phyloP scores from a whole-genome alignment of 78 protist genomes.

The Dictyostelium intermedium region DNA sequence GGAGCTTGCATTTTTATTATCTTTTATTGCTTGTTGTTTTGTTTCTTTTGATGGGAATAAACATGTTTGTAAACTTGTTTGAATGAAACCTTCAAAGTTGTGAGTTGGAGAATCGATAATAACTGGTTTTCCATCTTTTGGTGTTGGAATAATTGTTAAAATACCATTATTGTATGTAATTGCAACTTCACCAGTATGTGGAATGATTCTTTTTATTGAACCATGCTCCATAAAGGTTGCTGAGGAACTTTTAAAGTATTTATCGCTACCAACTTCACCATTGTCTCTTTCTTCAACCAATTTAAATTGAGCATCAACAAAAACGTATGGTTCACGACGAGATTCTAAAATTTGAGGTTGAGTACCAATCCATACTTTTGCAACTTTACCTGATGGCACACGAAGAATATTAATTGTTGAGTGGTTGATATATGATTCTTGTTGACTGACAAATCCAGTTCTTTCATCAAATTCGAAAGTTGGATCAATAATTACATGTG shows the following conservation, averaged over 20 bases:
- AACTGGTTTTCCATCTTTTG: conserved; percentile 37
- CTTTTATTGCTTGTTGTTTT: conserved; percentile 10
- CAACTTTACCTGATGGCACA: conserved; percentile 51
- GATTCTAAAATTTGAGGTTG: conserved; percentile 53
- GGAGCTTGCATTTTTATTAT: conserved; percentile 7
- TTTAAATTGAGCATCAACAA: conserved; percentile 41
- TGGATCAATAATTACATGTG: conserved; percentile 60
- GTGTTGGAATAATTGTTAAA: conserved; percentile 38
- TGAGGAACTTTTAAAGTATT: conserved; percentile 4
- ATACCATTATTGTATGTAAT: conserved; percentile 63
- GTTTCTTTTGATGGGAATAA: conserved; percentile 66
- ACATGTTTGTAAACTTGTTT: conserved; percentile 39
- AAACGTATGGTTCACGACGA: conserved; percentile 42
- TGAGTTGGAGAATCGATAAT: conserved; percentile 53
- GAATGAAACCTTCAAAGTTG: conserved; percentile 45
- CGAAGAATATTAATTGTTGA: conserved; percentile 25
- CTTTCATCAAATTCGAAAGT: conserved; percentile 26
- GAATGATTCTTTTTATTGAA: conserved; percentile 58
- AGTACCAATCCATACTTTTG: conserved; percentile 70
- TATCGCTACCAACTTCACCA: background rate
- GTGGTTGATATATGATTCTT: conserved; percentile 36
- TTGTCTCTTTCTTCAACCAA: background rate
- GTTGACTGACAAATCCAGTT: conserved; percentile 12
- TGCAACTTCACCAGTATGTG: conserved; percentile 71
- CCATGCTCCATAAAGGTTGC: conserved; percentile 32